These are phyloP conservation scores for Acacia crassicarpa DNA, from an alignment of 306 rosid genomes.

Conservation along the genomic window DNA sequence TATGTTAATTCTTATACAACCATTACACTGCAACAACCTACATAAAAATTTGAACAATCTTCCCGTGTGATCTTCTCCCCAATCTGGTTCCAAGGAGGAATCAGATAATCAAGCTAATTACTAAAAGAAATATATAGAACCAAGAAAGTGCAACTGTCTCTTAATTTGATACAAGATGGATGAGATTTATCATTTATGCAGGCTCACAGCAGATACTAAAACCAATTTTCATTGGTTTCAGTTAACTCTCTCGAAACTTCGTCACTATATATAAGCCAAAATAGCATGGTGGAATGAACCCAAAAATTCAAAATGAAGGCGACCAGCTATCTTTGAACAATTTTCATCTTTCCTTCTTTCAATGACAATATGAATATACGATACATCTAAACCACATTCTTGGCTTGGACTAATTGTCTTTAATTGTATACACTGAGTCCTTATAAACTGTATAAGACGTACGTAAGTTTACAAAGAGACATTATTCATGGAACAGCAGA, in stretches of 20 bases:
- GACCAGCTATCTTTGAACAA: neutral
- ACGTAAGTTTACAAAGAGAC: neutral
- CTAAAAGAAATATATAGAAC: neutral
- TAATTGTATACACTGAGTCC: neutral
- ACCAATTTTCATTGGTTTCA: neutral
- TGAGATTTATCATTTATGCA: neutral
- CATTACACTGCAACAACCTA: neutral
- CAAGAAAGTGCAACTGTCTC: neutral
- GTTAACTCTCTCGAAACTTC: neutral
- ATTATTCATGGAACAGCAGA: conserved; percentile 41
- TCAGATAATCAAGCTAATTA: neutral
- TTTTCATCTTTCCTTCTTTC: neutral
- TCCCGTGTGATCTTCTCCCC: neutral
- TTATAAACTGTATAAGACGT: neutral
- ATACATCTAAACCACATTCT: neutral
- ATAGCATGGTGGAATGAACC: neutral
- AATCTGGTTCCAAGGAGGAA: neutral
- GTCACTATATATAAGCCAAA: neutral
- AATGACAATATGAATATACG: neutral
- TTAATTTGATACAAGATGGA: neutral
- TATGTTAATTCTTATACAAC: neutral
- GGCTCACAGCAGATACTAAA: neutral
- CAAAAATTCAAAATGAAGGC: neutral
- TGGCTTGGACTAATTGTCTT: neutral
- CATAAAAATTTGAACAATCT: neutral